Evolutionary conservation across 371 early-diverging fungal species (phyloP), one percentile per base, ranked within the genome.

Genomic region (Actinomucor elegans): DNA sequence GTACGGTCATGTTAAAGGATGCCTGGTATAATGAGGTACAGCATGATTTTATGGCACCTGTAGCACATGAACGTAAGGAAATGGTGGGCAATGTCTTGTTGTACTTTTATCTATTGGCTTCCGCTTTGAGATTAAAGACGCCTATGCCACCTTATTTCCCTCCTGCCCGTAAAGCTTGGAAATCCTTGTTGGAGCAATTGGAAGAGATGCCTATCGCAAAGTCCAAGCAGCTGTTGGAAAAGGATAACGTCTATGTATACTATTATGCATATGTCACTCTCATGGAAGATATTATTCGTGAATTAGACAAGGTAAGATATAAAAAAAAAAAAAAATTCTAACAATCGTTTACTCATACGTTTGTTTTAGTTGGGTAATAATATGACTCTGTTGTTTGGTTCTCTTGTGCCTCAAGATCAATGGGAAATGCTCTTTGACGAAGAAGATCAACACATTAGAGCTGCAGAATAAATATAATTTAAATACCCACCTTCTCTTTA

Each of bases 71-170:
- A 52, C 76, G 88, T 7, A 74, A 73, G 10, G 86, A 88, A 41
- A 80, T 92, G 73, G 88, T 86, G 20, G 85, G 90, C 5, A 79
- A 81, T 55, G 81, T 92, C 2, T 55, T 90, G 2, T 66, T 93
- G 5, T 86, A 87, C 51, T 88, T 92, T 69, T 92, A 93, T 50
- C 73, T 90, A 4, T 61, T 91, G 46, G 90, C 93, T 0, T 88
- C 90, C 7, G 91, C 92, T 4, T 52, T 92, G 15, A 71, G 84
- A 1, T 77, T 94, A 34, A 93, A 92, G 56, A 84, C 88, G 6
- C 93, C 94, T 2, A 69, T 94, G 62, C 94, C 94, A 3, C 87
- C 91, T 0, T 84, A 84, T 55, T 75, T 93, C 23, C 94, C 94
- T 4, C 90, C 90, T 0, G 80, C 84, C 20, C 64, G 69, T 33